These are phyloP conservation scores for Colletotrichum salicis DNA, from an alignment of 2,329 filamentous ascomycete genomes.

Conservation along the genomic window DNA sequence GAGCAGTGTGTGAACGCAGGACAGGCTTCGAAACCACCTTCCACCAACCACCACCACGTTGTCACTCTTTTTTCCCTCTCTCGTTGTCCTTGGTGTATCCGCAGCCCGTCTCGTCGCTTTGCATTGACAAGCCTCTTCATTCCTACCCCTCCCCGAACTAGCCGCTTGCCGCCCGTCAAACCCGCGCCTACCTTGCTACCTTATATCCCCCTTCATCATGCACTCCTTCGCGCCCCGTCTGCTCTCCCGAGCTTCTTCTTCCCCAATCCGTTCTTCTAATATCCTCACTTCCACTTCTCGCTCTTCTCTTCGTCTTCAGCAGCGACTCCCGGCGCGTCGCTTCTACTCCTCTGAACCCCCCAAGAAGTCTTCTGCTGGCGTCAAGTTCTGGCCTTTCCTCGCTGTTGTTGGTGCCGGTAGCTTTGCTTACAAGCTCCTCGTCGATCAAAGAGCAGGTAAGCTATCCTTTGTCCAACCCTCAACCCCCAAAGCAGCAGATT, in stretches of 20 bases:
- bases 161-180: background rate
- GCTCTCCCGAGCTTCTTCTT: constrained; percentile 21
- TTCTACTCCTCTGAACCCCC: constrained; percentile 55
- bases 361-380: constrained; percentile 45
- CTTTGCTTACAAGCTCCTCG: constrained; percentile 61
- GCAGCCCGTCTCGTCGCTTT: constrained; percentile 8
- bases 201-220: background rate
- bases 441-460: constrained; percentile 62
- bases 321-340: constrained; percentile 38
- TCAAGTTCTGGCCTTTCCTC: constrained; percentile 71
- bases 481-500: background rate
- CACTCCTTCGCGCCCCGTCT: constrained; percentile 16
- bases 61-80: constrained; percentile 11
- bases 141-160: background rate
- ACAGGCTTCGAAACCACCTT: constrained; percentile 11
- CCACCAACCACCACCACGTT: background rate
- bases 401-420: constrained; percentile 59
- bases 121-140: constrained; percentile 1
- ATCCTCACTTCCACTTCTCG: background rate
- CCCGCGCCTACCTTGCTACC: background rate
- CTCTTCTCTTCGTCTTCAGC: constrained; percentile 10
- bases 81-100: constrained; percentile 2
- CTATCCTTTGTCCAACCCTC: background rate
- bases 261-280: constrained; percentile 11
- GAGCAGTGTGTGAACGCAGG: background rate